phyloP scores from a whole-genome alignment of 83 land plant species.

The Thuja plicata region DNA sequence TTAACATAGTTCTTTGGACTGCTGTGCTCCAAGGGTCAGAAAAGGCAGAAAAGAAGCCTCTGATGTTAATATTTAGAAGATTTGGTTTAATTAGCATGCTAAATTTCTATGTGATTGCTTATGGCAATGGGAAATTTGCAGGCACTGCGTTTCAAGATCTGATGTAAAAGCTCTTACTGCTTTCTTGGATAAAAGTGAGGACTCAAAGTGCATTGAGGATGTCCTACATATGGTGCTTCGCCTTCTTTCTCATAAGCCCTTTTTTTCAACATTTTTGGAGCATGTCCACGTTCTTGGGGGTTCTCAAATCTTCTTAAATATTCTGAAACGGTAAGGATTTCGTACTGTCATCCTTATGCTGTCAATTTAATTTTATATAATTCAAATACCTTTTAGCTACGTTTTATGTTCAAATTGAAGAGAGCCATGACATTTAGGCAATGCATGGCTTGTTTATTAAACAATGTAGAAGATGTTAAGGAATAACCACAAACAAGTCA shows the following conservation, averaged over 20 bases:
- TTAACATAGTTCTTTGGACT: not conserved
- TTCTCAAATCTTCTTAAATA: constrained; percentile 76
- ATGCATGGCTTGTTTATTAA: not conserved
- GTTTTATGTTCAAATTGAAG: not conserved
- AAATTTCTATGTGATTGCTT: not conserved
- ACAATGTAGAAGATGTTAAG: not conserved
- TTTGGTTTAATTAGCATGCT: not conserved
- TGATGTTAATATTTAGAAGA: not conserved
- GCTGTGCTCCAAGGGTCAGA: not conserved
- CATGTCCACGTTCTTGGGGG: constrained; percentile 83
- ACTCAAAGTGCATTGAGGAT: constrained; percentile 87
- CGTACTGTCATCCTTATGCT: not conserved
- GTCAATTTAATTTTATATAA: not conserved
- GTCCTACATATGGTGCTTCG: constrained; percentile 91
- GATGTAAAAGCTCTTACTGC: constrained; percentile 81
- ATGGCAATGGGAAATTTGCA: constrained; percentile 29
- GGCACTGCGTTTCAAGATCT: constrained; percentile 58
- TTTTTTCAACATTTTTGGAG: constrained; percentile 70
- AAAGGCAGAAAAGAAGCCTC: not conserved
- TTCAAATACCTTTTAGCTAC: not conserved
- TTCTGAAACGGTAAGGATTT: constrained; percentile 65
- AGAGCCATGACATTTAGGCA: not conserved
- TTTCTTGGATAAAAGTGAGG: constrained; percentile 80
- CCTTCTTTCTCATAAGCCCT: constrained; percentile 60
- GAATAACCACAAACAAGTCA: not conserved